A percentile compares a stretch with the other conserved stretches of the same genome.
Conservation (phyloP, 768 basidiomycete species). For the Amanita pseudoporphyria region DNA sequence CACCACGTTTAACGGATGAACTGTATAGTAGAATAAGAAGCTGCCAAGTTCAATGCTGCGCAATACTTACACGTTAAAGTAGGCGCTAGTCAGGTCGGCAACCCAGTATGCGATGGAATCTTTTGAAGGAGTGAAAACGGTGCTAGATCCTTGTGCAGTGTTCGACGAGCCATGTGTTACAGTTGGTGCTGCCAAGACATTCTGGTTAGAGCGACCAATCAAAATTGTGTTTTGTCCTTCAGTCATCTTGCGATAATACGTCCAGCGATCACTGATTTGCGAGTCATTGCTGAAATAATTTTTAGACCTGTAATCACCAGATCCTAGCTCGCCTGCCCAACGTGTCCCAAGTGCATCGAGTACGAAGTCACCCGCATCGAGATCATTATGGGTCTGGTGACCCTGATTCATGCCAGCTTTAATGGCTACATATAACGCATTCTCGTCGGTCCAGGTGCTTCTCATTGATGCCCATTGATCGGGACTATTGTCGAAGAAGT, state of each 20-base stretch:
- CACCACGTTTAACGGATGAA: slow-evolving; percentile 72
- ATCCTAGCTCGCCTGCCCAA: slow-evolving; percentile 94
- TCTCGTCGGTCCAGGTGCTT: slow-evolving; percentile 83
- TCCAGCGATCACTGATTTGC: slow-evolving; percentile 69
- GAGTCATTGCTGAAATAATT: slow-evolving; percentile 72
- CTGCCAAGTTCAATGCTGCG: not conserved
- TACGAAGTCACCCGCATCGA: slow-evolving; percentile 94
- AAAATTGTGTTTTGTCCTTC: slow-evolving; percentile 96
- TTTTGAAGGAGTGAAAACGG: slow-evolving; percentile 51
- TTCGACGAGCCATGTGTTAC: slow-evolving; percentile 40
- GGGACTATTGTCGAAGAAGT: slow-evolving; percentile 59
- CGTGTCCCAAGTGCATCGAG: slow-evolving; percentile 88
- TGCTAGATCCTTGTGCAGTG: slow-evolving; percentile 78
- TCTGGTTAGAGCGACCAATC: slow-evolving; percentile 70
- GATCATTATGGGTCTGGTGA: slow-evolving; percentile 92
- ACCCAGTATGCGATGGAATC: slow-evolving; percentile 76
- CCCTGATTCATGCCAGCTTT: slow-evolving; percentile 76
- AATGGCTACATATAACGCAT: slow-evolving; percentile 78
- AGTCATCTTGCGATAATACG: slow-evolving; percentile 93
- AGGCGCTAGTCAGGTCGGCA: slow-evolving; percentile 71
- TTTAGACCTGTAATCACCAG: slow-evolving; percentile 64
- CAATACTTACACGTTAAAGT: slow-evolving; percentile 54
- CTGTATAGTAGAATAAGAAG: slow-evolving; percentile 23
- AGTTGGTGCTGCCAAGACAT: slow-evolving; percentile 57
- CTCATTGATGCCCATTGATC: slow-evolving; percentile 92